phyloP scores from a whole-genome alignment of 176 grass and related monocot species.

The Rhynchospora pubera region DNA sequence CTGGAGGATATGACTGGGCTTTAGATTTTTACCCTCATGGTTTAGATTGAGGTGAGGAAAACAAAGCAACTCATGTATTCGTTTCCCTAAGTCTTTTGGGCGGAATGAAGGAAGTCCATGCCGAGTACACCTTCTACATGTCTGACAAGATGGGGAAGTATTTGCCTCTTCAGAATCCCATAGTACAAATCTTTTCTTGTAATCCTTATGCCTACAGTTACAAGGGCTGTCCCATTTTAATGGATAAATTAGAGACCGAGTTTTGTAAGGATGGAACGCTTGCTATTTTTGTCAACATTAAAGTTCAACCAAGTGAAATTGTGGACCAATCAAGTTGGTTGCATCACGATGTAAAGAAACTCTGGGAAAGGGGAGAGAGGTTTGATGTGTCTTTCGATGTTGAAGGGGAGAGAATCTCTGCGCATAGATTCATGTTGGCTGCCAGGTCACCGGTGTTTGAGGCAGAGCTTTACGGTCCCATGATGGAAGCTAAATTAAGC shows the following conservation, averaged over 20 bases:
- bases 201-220: background rate
- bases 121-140: too few species aligned
- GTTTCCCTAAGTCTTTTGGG: background rate
- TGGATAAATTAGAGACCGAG: background rate
- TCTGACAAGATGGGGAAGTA: background rate
- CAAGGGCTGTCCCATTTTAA: background rate
- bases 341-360: too few species aligned
- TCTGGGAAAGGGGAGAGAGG: background rate
- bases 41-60: background rate
- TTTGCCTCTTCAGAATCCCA: background rate
- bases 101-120: background rate
- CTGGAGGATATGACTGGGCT: background rate
- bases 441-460: constrained; percentile 30
- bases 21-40: background rate
- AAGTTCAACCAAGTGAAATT: background rate
- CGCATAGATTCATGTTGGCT: constrained; percentile 7
- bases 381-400: constrained; percentile 24
- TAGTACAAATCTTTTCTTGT: background rate
- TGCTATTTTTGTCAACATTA: background rate
- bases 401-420: background rate
- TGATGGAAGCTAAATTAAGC: background rate
- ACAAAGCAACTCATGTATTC: background rate
- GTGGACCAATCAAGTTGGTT: background rate
- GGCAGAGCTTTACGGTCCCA: constrained; percentile 24
- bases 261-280: background rate